Base-by-base conservation (phyloP, 352 stramenopile species). In the Pythium oligandrum region DNA sequence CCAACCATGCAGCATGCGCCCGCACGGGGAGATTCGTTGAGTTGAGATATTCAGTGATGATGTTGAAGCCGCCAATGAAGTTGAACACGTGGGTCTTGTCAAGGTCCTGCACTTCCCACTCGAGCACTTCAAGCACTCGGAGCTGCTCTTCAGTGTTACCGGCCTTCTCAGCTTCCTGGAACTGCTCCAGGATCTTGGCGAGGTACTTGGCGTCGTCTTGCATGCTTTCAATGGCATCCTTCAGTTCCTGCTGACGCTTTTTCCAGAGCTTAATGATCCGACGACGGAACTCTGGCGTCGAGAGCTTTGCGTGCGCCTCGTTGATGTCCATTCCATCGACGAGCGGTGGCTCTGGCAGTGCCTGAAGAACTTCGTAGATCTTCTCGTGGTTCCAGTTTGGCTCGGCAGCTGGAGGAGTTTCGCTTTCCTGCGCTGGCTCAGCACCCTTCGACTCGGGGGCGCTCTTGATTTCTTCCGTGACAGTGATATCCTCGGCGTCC, bases 21-120 rank as follows among this genome's bases (percentile, higher is more conserved):
- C 79, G 79, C 38, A 94, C 64, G 4, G 68, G 64, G 30, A 90
- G 64, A 43, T 74, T 78, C 3, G 78, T 86, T 40, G 82, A 71
- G 63, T 91, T 91, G 44, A 94, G 52, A 51, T 86, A 83, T 17
- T 88, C 64, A 10, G 75, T 53, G 44, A 91, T 78, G 44, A 89
- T 72, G 44, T 70, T 58, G 36, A 94, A 89, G n/a, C 83, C 83
- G 6, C 83, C 83, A 39, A 92, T 87, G 34, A 84, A 91, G 63
- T 92, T 86, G 66, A 94, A 91, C 3, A 91, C 75, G 51, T 87
- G 81, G 5, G 83, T 91, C 63, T 94, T 94, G 68, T 92, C 83
- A 12, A 94, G 64, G 57, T 94, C 83, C 57, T 92, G 78, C n/a
- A 94, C 81, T 61, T 94, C 83, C 75, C 78, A 94, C 60, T 94